Conservation (phyloP, 306 rosid genomes). For the Quercus aquifolioides region DNA sequence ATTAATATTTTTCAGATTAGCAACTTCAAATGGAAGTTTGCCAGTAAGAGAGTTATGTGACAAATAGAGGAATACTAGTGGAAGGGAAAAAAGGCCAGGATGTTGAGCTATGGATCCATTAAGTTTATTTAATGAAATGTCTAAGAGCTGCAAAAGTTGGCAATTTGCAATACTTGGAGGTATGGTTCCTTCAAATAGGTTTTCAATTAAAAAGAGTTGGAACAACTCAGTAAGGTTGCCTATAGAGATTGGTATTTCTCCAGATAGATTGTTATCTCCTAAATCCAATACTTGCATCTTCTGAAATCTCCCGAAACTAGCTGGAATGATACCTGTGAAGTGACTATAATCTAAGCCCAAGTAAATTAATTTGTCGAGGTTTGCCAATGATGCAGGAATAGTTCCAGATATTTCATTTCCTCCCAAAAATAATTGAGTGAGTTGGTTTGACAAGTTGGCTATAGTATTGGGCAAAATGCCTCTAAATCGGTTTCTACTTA, state of each 20-base stretch:
- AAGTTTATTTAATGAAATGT: too few relatives aligned
- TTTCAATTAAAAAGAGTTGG: accelerated
- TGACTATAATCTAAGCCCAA: background rate
- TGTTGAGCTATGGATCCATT: too few relatives aligned
- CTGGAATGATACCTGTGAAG: conserved; percentile 25
- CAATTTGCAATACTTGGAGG: too few relatives aligned
- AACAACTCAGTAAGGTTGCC: too few relatives aligned
- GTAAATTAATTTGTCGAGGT: background rate
- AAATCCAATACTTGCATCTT: background rate
- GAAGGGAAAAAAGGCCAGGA: background rate
- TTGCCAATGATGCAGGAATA: conserved; percentile 7
- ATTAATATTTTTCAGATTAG: conserved; percentile 10
- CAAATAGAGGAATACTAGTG: too few relatives aligned
- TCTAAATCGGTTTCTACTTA: conserved; percentile 16
- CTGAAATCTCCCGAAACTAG: conserved; percentile 12
- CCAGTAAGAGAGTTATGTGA: too few relatives aligned
- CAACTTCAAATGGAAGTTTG: background rate
- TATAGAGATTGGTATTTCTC: too few relatives aligned
- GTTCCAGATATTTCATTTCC: conserved; percentile 16
- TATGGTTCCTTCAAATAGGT: too few relatives aligned
- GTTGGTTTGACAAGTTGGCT: conserved; percentile 32
- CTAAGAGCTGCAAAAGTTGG: too few relatives aligned
- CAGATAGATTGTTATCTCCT: accelerated
- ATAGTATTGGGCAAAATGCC: conserved; percentile 27
- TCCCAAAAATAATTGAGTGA: background rate